Evolutionary conservation across 805 yeast genomes (phyloP), one percentile per base, ranked within the genome.

Genomic region (Zygotorulaspora florentina): DNA sequence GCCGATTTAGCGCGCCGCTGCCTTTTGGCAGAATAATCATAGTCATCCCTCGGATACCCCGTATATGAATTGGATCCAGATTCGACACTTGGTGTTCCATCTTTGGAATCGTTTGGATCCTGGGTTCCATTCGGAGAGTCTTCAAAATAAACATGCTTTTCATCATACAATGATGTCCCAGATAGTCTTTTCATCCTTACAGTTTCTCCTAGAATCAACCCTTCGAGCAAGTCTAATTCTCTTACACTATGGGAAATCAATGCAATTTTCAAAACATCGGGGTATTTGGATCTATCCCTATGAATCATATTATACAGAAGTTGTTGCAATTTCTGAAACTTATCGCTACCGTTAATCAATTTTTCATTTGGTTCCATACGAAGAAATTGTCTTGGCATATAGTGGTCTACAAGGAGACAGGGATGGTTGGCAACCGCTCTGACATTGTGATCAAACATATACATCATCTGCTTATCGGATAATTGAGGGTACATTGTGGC

Each of bases 141-240:
- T 26, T 38, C 39, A 17, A 42, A 35, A 33, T 47, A 55, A 20
- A 43, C 43, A 39, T 56, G 59, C 35, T 55, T 57, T 42, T 62
- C 62, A 28, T 76, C 79, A 52, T 72, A 76, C 18, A 83, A 63
- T 15, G 83, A 76, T 0, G 80, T 72, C 12, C 87, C 87, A 18
- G 88, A 79, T 54, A 83, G 76, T 53, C 95, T 76, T 48, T 74
- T 75, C 57, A 85, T 84, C 50, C 75, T 74, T 31, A 87, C 64
- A 30, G 70, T 70, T 56, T 86, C 80, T 2, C 96, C 96, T n/a
- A 85, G 69, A 11, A 88, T 58, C 37, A 84, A 71, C 0, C 90
- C 85, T 62, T 89, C 97, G 6, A 89, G 72, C 38, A 89, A 67
- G 58, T 89, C 95, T 50, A 85, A 61, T 57, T 85, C 93, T 57